These are phyloP conservation scores for Hemisphaericaspora nanyangensis DNA, from an alignment of 805 yeast genomes.

Conservation along the genomic window DNA sequence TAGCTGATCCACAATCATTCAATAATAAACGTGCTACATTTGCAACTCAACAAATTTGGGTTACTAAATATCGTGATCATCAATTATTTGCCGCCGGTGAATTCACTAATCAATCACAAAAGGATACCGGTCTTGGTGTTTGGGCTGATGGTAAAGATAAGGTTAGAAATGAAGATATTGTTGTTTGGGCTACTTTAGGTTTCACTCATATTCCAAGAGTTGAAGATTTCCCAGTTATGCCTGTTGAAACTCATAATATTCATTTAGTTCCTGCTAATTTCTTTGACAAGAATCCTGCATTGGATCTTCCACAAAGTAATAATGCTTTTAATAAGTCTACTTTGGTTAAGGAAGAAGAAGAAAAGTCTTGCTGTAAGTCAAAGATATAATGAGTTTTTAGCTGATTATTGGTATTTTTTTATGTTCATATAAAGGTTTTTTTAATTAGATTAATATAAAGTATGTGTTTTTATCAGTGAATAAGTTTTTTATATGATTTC, in stretches of 20 bases:
- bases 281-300: conserved; percentile 73
- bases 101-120: conserved; percentile 75
- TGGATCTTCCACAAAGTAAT: conserved; percentile 70
- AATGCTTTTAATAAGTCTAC: conserved; percentile 65
- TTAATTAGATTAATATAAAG: too few species aligned
- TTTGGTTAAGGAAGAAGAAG: conserved; percentile 26
- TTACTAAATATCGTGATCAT: conserved; percentile 70
- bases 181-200: conserved; percentile 79
- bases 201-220: conserved; percentile 79
- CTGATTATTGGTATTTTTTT: not conserved
- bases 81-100: conserved; percentile 80
- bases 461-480: too few species aligned
- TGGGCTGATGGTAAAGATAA: conserved; percentile 68
- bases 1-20: conserved; percentile 60
- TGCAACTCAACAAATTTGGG: conserved; percentile 80
- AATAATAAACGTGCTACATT: conserved; percentile 69
- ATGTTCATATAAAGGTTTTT: not conserved
- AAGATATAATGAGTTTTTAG: too few species aligned
- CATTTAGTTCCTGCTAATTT: conserved; percentile 67
- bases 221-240: conserved; percentile 90
- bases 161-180: conserved; percentile 72
- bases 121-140: conserved; percentile 64
- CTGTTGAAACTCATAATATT: conserved; percentile 69
- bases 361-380: conserved; percentile 34
- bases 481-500: too few species aligned